A percentile compares a stretch with the other conserved stretches of the same genome.
phyloP scores from a whole-genome alignment of 2,329 filamentous ascomycete species.

The Herpotrichia juniperi region DNA sequence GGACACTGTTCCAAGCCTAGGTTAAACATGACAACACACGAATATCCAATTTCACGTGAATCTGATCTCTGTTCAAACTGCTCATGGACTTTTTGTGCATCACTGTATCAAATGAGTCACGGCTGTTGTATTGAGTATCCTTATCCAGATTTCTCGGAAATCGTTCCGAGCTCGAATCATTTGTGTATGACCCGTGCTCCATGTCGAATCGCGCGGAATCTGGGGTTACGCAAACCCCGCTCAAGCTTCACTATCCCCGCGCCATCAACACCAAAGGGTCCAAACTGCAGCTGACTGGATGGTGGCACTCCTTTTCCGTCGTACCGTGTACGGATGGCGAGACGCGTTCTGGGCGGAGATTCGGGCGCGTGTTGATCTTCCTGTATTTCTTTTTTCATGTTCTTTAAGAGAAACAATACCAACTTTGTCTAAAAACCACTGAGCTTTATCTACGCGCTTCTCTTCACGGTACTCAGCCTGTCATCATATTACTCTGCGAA shows the following conservation, averaged over 20 bases:
- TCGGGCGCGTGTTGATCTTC: neutral
- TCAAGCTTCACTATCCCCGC: constrained; percentile 5
- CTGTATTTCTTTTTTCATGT: neutral
- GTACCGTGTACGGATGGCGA: neutral
- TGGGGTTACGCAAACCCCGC: constrained; percentile 2
- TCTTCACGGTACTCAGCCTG: constrained; percentile 20
- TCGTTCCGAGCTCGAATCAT: constrained; percentile 1
- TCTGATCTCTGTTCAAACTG: no score
- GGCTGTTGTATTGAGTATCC: neutral
- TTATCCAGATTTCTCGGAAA: no score
- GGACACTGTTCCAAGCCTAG: no score
- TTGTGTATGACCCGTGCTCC: neutral
- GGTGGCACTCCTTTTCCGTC: constrained; percentile 15
- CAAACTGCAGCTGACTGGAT: neutral
- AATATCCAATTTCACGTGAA: no score
- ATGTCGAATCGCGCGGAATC: neutral
- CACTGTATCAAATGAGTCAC: neutral
- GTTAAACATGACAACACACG: no score
- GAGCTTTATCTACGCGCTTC: neutral
- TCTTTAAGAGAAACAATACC: neutral
- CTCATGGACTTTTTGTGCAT: no score
- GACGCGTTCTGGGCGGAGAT: neutral
- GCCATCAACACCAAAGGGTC: neutral
- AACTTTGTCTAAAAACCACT: neutral
- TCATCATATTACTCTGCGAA: neutral